These are phyloP conservation scores for Dovyalis caffra DNA, from an alignment of 345 rosid genomes.

Conservation along the genomic window DNA sequence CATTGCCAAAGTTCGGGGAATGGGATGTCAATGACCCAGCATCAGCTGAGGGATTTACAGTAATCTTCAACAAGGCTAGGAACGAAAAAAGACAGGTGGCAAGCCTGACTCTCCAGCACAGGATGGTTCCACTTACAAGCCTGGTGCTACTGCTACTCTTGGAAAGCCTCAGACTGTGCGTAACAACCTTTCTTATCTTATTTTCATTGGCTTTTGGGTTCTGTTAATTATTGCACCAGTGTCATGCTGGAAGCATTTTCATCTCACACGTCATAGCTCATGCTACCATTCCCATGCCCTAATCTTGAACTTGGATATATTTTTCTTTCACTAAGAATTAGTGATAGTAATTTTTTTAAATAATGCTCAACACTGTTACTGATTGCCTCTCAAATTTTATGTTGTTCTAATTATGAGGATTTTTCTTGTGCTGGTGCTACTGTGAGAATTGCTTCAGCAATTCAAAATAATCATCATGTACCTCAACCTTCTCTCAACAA, in stretches of 20 bases:
- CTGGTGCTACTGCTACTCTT: conserved; percentile 32
- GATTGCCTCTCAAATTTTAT: not conserved
- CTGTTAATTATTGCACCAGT: not conserved
- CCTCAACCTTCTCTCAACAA: too few species aligned
- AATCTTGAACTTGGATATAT: not conserved
- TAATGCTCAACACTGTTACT: not conserved
- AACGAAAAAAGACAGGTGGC: conserved; percentile 28
- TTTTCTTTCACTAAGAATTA: not conserved
- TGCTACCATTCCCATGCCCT: not conserved
- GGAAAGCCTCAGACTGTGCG: conserved; percentile 70
- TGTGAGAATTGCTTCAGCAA: not conserved
- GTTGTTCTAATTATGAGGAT: not conserved
- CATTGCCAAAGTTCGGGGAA: conserved; percentile 38
- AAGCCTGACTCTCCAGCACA: conserved; percentile 39
- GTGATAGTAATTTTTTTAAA: not conserved
- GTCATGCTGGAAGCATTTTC: not conserved
- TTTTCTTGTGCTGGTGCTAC: not conserved
- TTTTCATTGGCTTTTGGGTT: conserved; percentile 6
- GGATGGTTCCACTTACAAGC: conserved; percentile 36
- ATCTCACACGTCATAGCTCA: not conserved
- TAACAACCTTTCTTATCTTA: conserved; percentile 5
- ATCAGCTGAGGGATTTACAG: conserved; percentile 34
- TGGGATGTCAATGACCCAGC: conserved; percentile 37
- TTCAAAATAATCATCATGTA: not conserved
- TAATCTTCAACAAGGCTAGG: conserved; percentile 34